Evolutionary conservation across 1,284 basidiomycete genomes (phyloP), one percentile per base, ranked within the genome.

Genomic region (Schizopora paradoxa): DNA sequence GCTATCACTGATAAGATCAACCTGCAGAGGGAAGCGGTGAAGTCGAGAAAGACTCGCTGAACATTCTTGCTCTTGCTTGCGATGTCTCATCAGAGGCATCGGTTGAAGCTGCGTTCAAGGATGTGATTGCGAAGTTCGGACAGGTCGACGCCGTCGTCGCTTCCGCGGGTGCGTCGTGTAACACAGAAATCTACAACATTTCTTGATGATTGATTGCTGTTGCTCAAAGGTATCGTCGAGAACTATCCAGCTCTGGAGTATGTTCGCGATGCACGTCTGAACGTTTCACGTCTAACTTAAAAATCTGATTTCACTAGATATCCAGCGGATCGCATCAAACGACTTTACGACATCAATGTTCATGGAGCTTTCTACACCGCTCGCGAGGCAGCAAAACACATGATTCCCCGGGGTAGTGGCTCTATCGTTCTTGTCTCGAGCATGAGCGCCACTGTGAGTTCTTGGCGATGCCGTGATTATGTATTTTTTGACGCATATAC

Each of bases 321-420:
- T 68, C 91, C 92, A 3, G 79, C 82, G 48, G 83, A 89, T 55
- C 82, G 85, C 50, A 81, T 91, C 56, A 84, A 83, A 63, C 79
- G 81, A 36, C 70, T 98, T 43, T 87, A 88, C 59, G 91, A 92
- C 60, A 83, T 97, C 72, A 97, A 98, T 62, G 86, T 98, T 45
- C 90, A 95, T 62, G 93, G 92, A 42, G 78, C 82, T 13, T 92
- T 91, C 72, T 95, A 86, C 69, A 95, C 92, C 25, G 94, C 95
- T 3, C 82, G 93, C 22, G 92, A 97, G 65, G 93, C 89, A 1
- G 91, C 91, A 54, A 66, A 83, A 61, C 67, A 76, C 62, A 89
- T 89, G 87, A 82, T 88, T 54, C 77, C 81, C 11, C 70, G 76
- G 45, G 80, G 84, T 26, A 76, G 76, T 37, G 92, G 92, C 6